These are phyloP conservation scores for Zymoseptoria crescenta DNA, from an alignment of 2,329 filamentous ascomycete species.

Conservation along the genomic window DNA sequence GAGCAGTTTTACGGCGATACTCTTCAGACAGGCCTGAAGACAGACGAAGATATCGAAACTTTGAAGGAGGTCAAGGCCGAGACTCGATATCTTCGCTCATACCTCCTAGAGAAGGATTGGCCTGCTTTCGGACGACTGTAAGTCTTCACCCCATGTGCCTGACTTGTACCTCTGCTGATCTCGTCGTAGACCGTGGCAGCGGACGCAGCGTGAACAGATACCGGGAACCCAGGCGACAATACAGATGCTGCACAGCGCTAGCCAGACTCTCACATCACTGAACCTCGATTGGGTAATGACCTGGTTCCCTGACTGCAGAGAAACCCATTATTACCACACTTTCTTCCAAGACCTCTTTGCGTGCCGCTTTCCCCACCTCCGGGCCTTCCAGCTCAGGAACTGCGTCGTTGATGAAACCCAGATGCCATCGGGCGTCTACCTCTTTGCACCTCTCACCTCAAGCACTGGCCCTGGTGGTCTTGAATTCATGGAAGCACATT, in stretches of 20 bases:
- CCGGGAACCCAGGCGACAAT: conserved; percentile 17
- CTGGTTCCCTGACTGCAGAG: not conserved
- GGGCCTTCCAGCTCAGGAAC: conserved; percentile 41
- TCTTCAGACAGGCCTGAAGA: not conserved
- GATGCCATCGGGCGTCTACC: conserved; percentile 32
- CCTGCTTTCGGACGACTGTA: not conserved
- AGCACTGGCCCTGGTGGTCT: conserved; percentile 18
- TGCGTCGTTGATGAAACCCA: conserved; percentile 32
- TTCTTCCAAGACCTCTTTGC: conserved; percentile 22
- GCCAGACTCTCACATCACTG: conserved; percentile 26
- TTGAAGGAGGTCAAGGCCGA: not conserved
- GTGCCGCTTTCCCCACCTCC: conserved; percentile 36
- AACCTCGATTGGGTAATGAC: conserved; percentile 30
- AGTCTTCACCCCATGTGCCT: not conserved
- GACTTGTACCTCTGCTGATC: not conserved
- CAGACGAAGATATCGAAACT: not conserved
- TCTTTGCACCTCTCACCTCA: conserved; percentile 15
- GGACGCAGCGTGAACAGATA: conserved; percentile 16
- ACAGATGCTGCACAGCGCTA: conserved; percentile 13
- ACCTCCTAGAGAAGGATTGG: not conserved
- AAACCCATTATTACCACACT: not conserved
- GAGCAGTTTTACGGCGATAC: not conserved
- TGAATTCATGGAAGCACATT: conserved; percentile 38
- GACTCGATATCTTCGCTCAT: not conserved
- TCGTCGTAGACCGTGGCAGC: conserved; percentile 1